A percentile compares a stretch with the other conserved stretches of the same genome.
phyloP scores from a whole-genome alignment of 129 eudicot species.

The Glebionis coronaria region DNA sequence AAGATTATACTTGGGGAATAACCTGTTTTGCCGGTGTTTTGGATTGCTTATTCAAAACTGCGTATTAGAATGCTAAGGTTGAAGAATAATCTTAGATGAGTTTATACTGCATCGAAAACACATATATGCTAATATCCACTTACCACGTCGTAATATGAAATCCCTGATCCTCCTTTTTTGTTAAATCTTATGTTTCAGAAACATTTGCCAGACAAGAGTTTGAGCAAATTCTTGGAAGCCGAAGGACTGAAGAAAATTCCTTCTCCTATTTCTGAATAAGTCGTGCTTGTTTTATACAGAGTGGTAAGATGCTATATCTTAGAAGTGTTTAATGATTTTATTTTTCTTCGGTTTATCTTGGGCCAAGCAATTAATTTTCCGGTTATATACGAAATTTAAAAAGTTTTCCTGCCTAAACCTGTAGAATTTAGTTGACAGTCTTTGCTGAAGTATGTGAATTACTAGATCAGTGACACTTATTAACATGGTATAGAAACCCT shows the following conservation, averaged over 20 bases:
- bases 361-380: neutral
- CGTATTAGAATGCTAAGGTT: too few relatives aligned
- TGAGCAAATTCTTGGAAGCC: constrained; percentile 74
- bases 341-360: neutral
- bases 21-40: too few relatives aligned
- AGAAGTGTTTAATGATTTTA: constrained; percentile 4
- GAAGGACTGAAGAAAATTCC: constrained; percentile 55
- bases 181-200: constrained; percentile 36
- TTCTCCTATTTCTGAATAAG: constrained; percentile 42
- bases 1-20: too few relatives aligned
- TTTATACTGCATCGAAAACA: neutral
- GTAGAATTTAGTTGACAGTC: neutral
- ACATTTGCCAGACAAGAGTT: constrained; percentile 81
- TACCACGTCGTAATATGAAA: neutral
- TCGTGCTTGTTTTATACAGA: constrained; percentile 14
- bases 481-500: constrained; percentile 1
- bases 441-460: neutral
- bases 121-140: neutral
- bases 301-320: constrained; percentile 25
- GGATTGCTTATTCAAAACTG: too few relatives aligned
- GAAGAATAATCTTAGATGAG: too few relatives aligned
- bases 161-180: neutral
- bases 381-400: neutral
- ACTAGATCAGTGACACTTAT: neutral
- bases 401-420: neutral